Evolutionary conservation across 2,329 filamentous ascomycete species (phyloP).

Genomic region (Aspergillus ustus): DNA sequence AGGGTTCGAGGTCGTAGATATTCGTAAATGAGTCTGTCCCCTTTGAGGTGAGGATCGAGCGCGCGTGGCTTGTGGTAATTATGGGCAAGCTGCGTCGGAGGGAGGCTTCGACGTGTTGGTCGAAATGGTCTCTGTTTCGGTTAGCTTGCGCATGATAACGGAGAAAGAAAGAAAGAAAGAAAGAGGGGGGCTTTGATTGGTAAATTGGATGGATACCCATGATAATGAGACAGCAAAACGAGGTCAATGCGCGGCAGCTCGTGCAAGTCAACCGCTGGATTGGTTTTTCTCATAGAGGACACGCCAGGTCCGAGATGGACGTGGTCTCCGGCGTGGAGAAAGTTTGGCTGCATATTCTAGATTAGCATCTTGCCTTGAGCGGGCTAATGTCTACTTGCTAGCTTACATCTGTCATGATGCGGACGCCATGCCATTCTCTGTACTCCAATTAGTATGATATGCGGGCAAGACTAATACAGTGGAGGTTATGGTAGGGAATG

Average conservation of each 20-base stretch:
- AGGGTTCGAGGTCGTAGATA: conserved; percentile 62
- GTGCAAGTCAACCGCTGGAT: conserved; percentile 65
- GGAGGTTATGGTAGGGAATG: too few species aligned
- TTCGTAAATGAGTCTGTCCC: conserved; percentile 57
- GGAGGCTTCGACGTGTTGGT: conserved; percentile 56
- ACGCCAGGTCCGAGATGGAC: conserved; percentile 70
- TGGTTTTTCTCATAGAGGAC: conserved; percentile 57
- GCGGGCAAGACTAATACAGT: not conserved
- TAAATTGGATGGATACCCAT: conserved; percentile 45
- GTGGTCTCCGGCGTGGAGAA: conserved; percentile 68
- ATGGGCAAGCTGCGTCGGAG: conserved; percentile 62
- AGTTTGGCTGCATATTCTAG: conserved; percentile 54
- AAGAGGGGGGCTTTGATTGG: too few species aligned
- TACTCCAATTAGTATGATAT: conserved; percentile 10
- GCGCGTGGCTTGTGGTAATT: conserved; percentile 66
- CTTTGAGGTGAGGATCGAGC: conserved; percentile 54
- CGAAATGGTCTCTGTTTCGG: conserved; percentile 55
- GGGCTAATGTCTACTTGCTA: not conserved
- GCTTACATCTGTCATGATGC: conserved; percentile 46
- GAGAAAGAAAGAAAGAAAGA: too few species aligned
- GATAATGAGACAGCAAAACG: conserved; percentile 68
- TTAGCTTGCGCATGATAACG: not conserved
- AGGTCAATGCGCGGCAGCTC: conserved; percentile 63
- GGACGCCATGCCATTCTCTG: conserved; percentile 46
- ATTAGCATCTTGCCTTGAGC: not conserved